A percentile compares a stretch with the other conserved stretches of the same genome.
Evolutionary conservation across 768 basidiomycete genomes (phyloP).

Genomic region (Tylopilus subfusipes): DNA sequence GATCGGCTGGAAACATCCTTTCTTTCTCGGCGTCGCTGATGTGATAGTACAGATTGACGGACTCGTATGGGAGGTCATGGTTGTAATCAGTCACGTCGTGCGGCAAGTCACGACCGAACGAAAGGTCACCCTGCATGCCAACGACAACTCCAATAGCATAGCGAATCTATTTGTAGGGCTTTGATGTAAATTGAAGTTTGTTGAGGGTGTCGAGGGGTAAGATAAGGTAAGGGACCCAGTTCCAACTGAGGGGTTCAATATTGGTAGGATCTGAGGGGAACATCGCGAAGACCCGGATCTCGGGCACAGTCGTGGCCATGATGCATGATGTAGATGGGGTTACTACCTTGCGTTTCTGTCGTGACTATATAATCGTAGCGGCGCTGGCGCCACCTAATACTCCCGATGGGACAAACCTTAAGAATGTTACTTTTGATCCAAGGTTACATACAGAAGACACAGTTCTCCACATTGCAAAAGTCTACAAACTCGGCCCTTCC

Average conservation of each 20-base stretch:
- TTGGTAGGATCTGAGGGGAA: not conserved
- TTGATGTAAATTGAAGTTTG: not conserved
- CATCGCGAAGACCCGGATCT: not conserved
- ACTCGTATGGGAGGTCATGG: not conserved
- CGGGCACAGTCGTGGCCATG: not conserved
- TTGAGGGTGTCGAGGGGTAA: not conserved
- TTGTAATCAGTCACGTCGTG: not conserved
- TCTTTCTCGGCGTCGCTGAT: not conserved
- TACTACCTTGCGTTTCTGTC: too few species aligned
- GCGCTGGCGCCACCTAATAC: too few species aligned
- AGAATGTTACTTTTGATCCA: too few species aligned
- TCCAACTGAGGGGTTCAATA: not conserved
- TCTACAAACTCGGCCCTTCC: not conserved
- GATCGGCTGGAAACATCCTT: conserved; percentile 3
- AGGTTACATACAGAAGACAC: too few species aligned
- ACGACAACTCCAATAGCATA: conserved; percentile 4
- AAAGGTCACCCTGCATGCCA: not conserved
- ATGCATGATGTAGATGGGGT: too few species aligned
- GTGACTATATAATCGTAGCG: too few species aligned
- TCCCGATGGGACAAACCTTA: too few species aligned
- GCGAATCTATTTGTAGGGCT: conserved; percentile 5
- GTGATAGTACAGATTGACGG: conserved; percentile 1
- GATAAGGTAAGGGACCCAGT: conserved; percentile 1
- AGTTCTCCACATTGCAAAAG: not conserved
- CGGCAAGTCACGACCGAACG: not conserved